Percentiles rank a stretch among this genome's conserved stretches.
Conservation (phyloP, 2,329 filamentous ascomycete genomes). For the Thelonectria blattea region DNA sequence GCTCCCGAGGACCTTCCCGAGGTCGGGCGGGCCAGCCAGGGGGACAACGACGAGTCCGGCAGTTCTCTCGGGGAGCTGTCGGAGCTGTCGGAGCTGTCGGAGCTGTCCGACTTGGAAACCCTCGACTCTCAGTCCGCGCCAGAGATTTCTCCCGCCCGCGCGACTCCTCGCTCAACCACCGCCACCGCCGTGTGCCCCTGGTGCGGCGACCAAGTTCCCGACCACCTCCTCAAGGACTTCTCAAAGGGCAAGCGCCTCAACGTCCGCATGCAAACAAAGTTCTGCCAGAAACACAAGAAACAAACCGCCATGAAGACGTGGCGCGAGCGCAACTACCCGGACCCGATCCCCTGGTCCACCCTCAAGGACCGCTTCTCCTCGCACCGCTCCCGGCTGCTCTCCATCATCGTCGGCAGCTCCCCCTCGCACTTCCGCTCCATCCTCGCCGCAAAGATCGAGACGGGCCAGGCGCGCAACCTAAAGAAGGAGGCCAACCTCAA, state of each 20-base stretch:
- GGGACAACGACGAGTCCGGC: neutral
- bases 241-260: conserved; percentile 55
- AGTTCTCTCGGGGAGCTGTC: conserved; percentile 5
- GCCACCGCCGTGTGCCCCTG: conserved; percentile 70
- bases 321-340: conserved; percentile 66
- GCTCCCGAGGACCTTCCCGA: conserved; percentile 22
- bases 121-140: conserved; percentile 13
- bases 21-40: conserved; percentile 13
- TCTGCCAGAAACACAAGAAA: conserved; percentile 69
- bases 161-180: conserved; percentile 11
- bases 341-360: conserved; percentile 67
- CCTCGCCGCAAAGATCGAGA: conserved; percentile 60
- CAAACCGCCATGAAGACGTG: conserved; percentile 57
- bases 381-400: conserved; percentile 62
- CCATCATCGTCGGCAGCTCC: conserved; percentile 65
- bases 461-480: conserved; percentile 64
- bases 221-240: conserved; percentile 59
- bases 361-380: conserved; percentile 64
- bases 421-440: conserved; percentile 66
- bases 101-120: conserved; percentile 28
- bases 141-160: conserved; percentile 12
- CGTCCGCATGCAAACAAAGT: conserved; percentile 64
- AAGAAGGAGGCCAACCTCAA: conserved; percentile 64
- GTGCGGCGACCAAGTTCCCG: conserved; percentile 67
- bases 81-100: conserved; percentile 15